Conservation (phyloP, 768 basidiomycete genomes). For the Trametes cinnabarina region DNA sequence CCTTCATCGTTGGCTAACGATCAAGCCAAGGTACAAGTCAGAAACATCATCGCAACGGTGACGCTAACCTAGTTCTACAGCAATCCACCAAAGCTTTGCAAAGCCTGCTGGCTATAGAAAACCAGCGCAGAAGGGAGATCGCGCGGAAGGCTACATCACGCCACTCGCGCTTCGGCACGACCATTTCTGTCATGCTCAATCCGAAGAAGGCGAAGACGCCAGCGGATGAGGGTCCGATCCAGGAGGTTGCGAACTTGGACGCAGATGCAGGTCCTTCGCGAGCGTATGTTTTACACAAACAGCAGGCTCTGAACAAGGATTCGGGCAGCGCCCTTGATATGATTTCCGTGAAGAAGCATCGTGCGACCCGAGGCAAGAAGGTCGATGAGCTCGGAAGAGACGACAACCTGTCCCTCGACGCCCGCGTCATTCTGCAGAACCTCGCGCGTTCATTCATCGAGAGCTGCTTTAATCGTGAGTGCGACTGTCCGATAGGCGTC, state of each 20-base stretch:
- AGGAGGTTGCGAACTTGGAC: constrained; percentile 20
- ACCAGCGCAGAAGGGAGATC: constrained; percentile 54
- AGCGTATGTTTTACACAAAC: constrained; percentile 79
- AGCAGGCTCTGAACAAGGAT: constrained; percentile 72
- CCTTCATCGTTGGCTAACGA: constrained; percentile 57
- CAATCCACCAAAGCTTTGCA: constrained; percentile 69
- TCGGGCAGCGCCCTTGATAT: constrained; percentile 71
- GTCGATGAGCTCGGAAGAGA: constrained; percentile 66
- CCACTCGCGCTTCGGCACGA: constrained; percentile 96
- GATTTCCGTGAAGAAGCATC: constrained; percentile 37
- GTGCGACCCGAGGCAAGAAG: constrained; percentile 60
- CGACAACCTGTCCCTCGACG: constrained; percentile 67
- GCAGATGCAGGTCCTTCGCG: constrained; percentile 36
- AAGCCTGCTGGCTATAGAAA: constrained; percentile 76
- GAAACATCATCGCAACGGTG: background rate
- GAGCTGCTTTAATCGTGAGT: constrained; percentile 86
- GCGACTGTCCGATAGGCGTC: background rate
- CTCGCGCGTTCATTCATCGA: constrained; percentile 75
- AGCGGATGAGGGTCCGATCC: constrained; percentile 23
- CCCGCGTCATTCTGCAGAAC: constrained; percentile 59
- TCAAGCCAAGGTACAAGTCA: constrained; percentile 57
- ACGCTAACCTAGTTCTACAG: constrained; percentile 37
- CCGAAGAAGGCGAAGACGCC: constrained; percentile 40
- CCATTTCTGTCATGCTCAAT: constrained; percentile 76
- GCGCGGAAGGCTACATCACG: constrained; percentile 62